phyloP scores from a whole-genome alignment of 2,329 filamentous ascomycete species.

The Fusarium veterinarium region DNA sequence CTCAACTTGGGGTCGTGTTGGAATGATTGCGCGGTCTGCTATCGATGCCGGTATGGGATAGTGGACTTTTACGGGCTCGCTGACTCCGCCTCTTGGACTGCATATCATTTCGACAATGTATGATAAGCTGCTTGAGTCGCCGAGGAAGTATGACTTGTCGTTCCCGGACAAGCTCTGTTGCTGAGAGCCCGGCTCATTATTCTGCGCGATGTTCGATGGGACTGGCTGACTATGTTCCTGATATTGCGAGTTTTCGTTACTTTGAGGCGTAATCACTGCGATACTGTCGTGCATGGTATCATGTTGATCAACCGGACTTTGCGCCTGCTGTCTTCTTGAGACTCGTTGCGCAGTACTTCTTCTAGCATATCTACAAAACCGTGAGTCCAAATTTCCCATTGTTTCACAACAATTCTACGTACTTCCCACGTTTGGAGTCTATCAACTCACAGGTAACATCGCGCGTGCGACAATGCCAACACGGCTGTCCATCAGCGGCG shows the following conservation, averaged over 20 bases:
- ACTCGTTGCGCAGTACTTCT: background rate
- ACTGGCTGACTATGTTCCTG: fast-evolving
- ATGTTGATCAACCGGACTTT: background rate
- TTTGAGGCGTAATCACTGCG: background rate
- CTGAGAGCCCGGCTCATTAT: background rate
- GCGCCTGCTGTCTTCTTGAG: background rate
- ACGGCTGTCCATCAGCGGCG: constrained; percentile 28
- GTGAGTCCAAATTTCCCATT: background rate
- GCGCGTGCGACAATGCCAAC: constrained; percentile 36
- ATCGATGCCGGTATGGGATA: constrained; percentile 36
- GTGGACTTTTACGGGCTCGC: constrained; percentile 36
- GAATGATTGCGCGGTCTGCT: constrained; percentile 12
- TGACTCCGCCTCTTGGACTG: constrained; percentile 17
- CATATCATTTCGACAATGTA: constrained; percentile 39
- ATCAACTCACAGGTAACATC: constrained; percentile 30
- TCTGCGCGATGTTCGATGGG: fast-evolving
- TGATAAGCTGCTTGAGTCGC: constrained; percentile 32
- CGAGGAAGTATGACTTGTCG: constrained; percentile 12
- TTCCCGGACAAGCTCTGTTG: background rate
- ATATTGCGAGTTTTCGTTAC: fast-evolving
- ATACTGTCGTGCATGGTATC: background rate
- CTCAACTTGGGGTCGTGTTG: constrained; percentile 4
- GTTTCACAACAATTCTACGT: fast-evolving
- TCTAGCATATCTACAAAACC: background rate
- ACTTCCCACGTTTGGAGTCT: constrained; percentile 35